A percentile compares a stretch with the other conserved stretches of the same genome.
These are phyloP conservation scores for Chaetomidium leptoderma DNA, from an alignment of 495 filamentous ascomycete genomes.

Conservation along the genomic window DNA sequence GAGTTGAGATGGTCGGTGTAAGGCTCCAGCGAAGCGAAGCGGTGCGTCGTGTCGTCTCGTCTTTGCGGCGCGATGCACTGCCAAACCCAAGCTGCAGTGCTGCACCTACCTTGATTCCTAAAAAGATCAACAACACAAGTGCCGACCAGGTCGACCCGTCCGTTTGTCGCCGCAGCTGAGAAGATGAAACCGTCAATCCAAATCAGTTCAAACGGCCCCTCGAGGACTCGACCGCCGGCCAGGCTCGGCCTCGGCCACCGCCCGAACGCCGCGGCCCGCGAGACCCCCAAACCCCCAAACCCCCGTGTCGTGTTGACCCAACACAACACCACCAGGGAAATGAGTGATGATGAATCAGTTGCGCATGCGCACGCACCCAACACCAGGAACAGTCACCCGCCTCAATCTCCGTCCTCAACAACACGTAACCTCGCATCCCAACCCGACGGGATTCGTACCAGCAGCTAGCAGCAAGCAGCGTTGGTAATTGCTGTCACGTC, in stretches of 20 bases:
- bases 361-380: conserved; percentile 1
- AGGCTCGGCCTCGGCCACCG: conserved; percentile 9
- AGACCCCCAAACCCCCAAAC: background rate
- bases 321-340: background rate
- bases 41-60: conserved; percentile 1
- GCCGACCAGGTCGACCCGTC: background rate
- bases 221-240: background rate
- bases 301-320: background rate
- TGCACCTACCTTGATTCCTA: too few relatives aligned
- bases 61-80: background rate
- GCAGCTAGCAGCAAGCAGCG: background rate
- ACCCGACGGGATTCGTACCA: background rate
- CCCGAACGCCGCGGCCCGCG: conserved; percentile 6
- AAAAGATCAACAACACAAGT: background rate
- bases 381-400: background rate
- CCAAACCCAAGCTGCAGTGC: background rate
- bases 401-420: background rate
- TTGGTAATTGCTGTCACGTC: background rate
- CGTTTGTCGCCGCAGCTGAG: background rate
- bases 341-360: conserved; percentile 10
- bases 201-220: background rate
- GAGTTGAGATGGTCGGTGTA: background rate
- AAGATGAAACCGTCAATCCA: conserved; percentile 8
- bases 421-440: conserved; percentile 11
- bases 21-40: conserved; percentile 1